Evolutionary conservation across 1,284 basidiomycete genomes (phyloP).

Genomic region (Ustilago xerochloae): DNA sequence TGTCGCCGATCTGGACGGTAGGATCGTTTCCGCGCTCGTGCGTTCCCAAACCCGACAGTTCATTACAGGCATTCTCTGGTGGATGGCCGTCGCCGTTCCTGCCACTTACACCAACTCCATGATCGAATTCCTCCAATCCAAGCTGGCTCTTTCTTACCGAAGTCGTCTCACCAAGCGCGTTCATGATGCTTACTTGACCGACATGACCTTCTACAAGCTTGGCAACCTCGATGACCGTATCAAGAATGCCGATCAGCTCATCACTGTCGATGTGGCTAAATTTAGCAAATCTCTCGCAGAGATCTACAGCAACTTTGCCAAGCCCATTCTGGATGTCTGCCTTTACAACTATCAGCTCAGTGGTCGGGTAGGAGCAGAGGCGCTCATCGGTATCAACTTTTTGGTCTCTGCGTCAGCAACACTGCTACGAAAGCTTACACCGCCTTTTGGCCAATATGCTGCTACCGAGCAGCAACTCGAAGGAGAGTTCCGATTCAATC

Average conservation of each 20-base stretch:
- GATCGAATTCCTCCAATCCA: conserved; percentile 89
- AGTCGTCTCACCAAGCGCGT: conserved; percentile 86
- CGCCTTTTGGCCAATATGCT: conserved; percentile 92
- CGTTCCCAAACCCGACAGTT: conserved; percentile 84
- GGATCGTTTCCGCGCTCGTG: conserved; percentile 91
- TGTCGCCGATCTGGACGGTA: conserved; percentile 91
- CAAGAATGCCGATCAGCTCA: conserved; percentile 97
- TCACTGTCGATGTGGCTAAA: conserved; percentile 93
- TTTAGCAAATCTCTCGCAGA: conserved; percentile 91
- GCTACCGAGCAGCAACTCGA: conserved; percentile 78
- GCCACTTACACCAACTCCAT: conserved; percentile 94
- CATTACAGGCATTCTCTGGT: conserved; percentile 84
- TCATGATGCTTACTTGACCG: conserved; percentile 84
- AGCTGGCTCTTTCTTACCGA: conserved; percentile 90
- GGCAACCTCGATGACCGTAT: conserved; percentile 83
- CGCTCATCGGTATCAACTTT: conserved; percentile 83
- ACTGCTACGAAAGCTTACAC: conserved; percentile 72
- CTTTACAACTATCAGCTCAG: conserved; percentile 96
- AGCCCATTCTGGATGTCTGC: conserved; percentile 89
- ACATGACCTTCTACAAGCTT: conserved; percentile 87
- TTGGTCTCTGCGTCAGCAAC: conserved; percentile 76
- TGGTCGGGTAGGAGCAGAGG: conserved; percentile 93
- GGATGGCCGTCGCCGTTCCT: conserved; percentile 87
- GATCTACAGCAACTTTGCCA: conserved; percentile 77
- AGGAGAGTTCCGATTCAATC: conserved; percentile 87